These are phyloP conservation scores for Mycena rosella DNA, from an alignment of 768 basidiomycete genomes.

Conservation along the genomic window DNA sequence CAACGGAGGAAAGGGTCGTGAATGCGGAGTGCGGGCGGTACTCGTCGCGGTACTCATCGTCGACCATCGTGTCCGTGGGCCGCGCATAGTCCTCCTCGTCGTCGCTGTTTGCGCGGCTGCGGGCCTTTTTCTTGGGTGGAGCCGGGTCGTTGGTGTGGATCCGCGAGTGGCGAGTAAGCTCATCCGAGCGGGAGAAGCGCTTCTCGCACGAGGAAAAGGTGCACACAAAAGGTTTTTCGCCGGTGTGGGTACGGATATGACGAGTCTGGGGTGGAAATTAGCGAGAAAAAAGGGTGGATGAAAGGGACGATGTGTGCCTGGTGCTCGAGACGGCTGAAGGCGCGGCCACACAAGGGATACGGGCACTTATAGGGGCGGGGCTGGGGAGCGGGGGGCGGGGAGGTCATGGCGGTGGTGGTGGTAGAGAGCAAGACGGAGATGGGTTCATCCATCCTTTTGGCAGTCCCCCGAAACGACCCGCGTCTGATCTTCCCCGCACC, in stretches of 20 bases:
- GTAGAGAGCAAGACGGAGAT: neutral
- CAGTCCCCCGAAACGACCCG: constrained; percentile 22
- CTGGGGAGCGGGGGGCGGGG: constrained; percentile 38
- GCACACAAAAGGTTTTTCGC: constrained; percentile 97
- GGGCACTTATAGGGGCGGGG: constrained; percentile 96
- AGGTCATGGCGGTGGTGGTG: constrained; percentile 32
- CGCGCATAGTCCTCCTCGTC: constrained; percentile 75
- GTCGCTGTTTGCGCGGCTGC: constrained; percentile 83
- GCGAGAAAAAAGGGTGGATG: constrained; percentile 8
- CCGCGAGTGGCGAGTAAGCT: constrained; percentile 94
- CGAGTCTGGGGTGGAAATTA: constrained; percentile 73
- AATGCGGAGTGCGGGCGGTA: constrained; percentile 60
- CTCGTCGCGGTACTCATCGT: constrained; percentile 39
- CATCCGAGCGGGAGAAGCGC: constrained; percentile 97
- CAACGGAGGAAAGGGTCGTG: constrained; percentile 77
- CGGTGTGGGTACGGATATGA: constrained; percentile 98
- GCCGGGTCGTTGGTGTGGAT: constrained; percentile 83
- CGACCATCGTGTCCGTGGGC: constrained; percentile 48
- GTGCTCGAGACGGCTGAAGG: constrained; percentile 96
- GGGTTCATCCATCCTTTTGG: neutral
- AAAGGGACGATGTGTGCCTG: constrained; percentile 65
- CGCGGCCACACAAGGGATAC: constrained; percentile 89
- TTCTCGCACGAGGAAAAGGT: constrained; percentile 96
- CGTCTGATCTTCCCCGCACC: constrained; percentile 26
- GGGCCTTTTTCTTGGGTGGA: constrained; percentile 76